Conservation (phyloP, 176 grass and related monocot species). For the Oryza nivara region DNA sequence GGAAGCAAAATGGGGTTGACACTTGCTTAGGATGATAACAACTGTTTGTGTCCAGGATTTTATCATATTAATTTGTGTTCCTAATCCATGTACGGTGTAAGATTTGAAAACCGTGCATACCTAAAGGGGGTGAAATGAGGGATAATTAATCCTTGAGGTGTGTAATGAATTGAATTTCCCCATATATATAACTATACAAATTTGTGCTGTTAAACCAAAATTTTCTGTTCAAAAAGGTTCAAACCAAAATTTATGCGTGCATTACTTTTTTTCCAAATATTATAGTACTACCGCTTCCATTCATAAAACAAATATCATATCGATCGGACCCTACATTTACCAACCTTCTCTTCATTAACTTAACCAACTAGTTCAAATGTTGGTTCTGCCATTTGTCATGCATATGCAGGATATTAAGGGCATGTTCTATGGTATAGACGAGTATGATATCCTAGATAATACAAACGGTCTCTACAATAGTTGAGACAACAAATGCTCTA, state of each 20-base stretch:
- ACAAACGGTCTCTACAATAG: too few relatives aligned
- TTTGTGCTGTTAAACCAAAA: not conserved
- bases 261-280: not conserved
- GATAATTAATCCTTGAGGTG: too few relatives aligned
- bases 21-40: slow-evolving; percentile 43
- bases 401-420: not conserved
- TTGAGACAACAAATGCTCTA: too few relatives aligned
- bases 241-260: not conserved
- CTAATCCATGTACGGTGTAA: slow-evolving; percentile 22
- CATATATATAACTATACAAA: not conserved
- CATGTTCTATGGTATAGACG: too few relatives aligned
- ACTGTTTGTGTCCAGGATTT: slow-evolving; percentile 11
- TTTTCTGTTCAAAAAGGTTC: not conserved
- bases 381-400: not conserved
- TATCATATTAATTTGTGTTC: slow-evolving; percentile 22
- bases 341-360: not conserved
- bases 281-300: not conserved
- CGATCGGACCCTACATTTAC: too few relatives aligned
- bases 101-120: not conserved
- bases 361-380: not conserved
- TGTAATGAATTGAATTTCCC: too few relatives aligned
- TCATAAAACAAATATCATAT: too few relatives aligned
- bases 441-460: too few relatives aligned
- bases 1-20: slow-evolving; percentile 56
- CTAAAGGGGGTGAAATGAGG: not conserved